Base-by-base conservation (phyloP, 768 basidiomycete species). In the Podaxis sp. region DNA sequence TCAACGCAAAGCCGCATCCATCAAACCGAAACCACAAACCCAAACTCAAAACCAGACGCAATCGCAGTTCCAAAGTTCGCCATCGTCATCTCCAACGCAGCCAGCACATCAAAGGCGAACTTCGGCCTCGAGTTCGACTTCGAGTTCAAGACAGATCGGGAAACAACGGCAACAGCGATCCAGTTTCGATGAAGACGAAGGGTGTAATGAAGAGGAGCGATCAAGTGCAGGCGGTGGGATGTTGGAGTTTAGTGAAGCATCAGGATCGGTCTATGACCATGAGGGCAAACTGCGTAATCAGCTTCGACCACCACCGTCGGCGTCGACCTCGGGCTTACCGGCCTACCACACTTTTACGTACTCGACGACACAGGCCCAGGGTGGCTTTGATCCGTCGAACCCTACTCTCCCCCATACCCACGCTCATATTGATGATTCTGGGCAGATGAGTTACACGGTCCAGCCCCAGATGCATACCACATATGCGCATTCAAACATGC, bases 301-400 rank as follows among this genome's bases (percentile, higher is more conserved):
- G 17, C 26, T 33, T 55, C 61, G 40, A 7, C 19, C 61, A 49
- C 19, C 26, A 33, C 42, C 33, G 2, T 9, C 11, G 17, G 22
- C 54, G 13, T 36, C 38, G 22, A 55, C 42, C 4, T 56, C 52
- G 46, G 44, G 52, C 4, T 22, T 53, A 54, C 28, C 39, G 53
- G 52, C 40, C 11, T 62, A 40, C 28, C 40, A 48, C 17, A 3
- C 30, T 13, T 26, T 40, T 40, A 40, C 59, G 40, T 44, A 61
- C 30, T 44, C 40, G 4, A n/a, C 38, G 1, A 11, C 33, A 13
- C 54, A 36, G 17, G 19, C 33, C 4, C 15, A 26, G 40, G 22
- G n/a, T 40, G 17, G 36, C 6, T 36, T 62, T 46, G 53, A 62
- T 55, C 42, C 52, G 44, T 11, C 19, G 40, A 42, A 62, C 52